Conservation (phyloP, 108 stramenopile genomes). For the Skeletonema marinoi region DNA sequence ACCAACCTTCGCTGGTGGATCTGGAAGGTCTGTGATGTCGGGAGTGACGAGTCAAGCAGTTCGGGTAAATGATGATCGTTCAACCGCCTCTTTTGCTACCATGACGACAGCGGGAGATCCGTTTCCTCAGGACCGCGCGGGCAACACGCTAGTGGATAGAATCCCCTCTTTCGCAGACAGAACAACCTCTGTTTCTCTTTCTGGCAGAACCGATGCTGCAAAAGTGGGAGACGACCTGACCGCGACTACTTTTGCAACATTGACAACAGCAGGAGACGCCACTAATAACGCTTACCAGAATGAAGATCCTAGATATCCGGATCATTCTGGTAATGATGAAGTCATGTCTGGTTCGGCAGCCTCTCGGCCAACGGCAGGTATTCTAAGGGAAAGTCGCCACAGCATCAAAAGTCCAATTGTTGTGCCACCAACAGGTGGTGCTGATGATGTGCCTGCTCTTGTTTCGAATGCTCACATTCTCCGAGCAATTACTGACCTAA, state of each 20-base stretch:
- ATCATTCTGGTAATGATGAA: slow-evolving; percentile 14
- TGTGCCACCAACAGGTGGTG: neutral
- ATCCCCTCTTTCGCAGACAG: slow-evolving; percentile 7
- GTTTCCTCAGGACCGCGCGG: neutral
- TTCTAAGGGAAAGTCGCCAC: slow-evolving; percentile 38
- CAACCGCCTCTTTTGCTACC: slow-evolving; percentile 30
- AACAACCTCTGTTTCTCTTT: slow-evolving; percentile 7
- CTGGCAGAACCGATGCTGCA: slow-evolving; percentile 27
- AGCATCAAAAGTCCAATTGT: slow-evolving; percentile 3
- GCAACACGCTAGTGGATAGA: slow-evolving; percentile 11
- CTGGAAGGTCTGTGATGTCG: slow-evolving; percentile 34
- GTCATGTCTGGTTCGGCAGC: slow-evolving; percentile 5
- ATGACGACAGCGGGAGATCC: slow-evolving; percentile 43
- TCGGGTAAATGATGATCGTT: slow-evolving; percentile 37
- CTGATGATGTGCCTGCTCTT: slow-evolving; percentile 18
- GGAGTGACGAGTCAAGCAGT: slow-evolving; percentile 45
- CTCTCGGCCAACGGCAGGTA: slow-evolving; percentile 20
- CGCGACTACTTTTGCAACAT: slow-evolving; percentile 21
- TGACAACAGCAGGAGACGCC: slow-evolving; percentile 17
- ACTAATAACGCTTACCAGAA: neutral
- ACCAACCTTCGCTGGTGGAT: slow-evolving; percentile 46
- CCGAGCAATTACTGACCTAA: slow-evolving; percentile 42
- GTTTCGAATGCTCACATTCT: slow-evolving; percentile 49
- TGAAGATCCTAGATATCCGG: neutral
- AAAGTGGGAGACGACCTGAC: slow-evolving; percentile 20